Base-by-base conservation (phyloP, 2,329 filamentous ascomycete species). In the Sclerotinia borealis region DNA sequence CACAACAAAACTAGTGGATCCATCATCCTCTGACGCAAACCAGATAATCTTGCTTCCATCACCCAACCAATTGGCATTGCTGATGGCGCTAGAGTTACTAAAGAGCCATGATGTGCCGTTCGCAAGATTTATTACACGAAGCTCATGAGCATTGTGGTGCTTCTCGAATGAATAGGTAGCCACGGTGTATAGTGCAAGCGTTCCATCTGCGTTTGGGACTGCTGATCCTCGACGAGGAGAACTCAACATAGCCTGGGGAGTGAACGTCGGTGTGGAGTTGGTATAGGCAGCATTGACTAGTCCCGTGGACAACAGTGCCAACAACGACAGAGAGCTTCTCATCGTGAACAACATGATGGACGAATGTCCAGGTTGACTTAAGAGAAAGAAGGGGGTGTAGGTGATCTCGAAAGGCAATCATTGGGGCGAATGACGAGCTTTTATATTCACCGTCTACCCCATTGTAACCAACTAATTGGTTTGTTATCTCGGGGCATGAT, bases 131-230 rank as follows among this genome's bases (percentile, higher is more conserved):
- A 96, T 78, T 37, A 92, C 76, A n/a, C 61, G 61, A 27, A 62
- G 54, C 36, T 59, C 87, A 68, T 80, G 81, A 7, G 80, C 83
- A 71, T 86, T 87, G 58, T 80, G 79, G 73, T 95, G 91, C 0
- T 84, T 64, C 1, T 88, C 81, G 75, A 96, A 96, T 9, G 86
- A 92, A 75, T 96, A 96, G 2, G 86, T 85, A 0, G 88, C 89
- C n/a, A 85, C 83, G 50, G 85, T 85, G 71, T 88, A 91, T 22
- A 92, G 76, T 52, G 87, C 79, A 65, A 83, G 79, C 59, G 83
- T 84, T 47, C 87, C 88, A 54, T 83, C 80, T n/a, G 80, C 74
- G 73, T 91, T 93, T 19, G 90, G 89, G 0, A 86, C 74, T 47
- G 85, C 90, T 11, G 85, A 75, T 8, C 87, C 88, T 59, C 90